phyloP scores from a whole-genome alignment of 352 stramenopile genomes.

The Albugo laibachii region DNA sequence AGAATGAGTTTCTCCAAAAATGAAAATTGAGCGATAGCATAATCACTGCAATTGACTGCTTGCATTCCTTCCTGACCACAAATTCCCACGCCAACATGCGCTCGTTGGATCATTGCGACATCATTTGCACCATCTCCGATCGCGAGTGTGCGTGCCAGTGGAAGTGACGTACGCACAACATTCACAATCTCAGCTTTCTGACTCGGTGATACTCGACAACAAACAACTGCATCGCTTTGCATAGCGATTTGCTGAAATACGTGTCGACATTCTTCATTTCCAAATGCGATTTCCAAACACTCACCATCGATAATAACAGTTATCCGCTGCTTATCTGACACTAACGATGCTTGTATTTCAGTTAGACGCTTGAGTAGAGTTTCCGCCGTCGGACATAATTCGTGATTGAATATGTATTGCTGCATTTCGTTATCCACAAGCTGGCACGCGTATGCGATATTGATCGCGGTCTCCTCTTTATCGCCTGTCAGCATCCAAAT shows the following conservation, averaged over 20 bases:
- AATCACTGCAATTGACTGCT: constrained; percentile 95
- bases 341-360: constrained; percentile 2
- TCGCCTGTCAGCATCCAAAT: constrained; percentile 89
- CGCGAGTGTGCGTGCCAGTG: constrained; percentile 45
- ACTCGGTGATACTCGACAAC: constrained; percentile 58
- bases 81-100: constrained; percentile 82
- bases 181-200: constrained; percentile 68
- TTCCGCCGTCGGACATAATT: constrained; percentile 31
- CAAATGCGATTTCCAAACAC: constrained; percentile 35
- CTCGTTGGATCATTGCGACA: constrained; percentile 86
- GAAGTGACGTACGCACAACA: constrained; percentile 31
- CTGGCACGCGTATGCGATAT: constrained; percentile 83
- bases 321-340: constrained; percentile 17
- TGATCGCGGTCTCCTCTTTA: constrained; percentile 89
- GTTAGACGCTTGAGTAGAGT: constrained; percentile 16
- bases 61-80: constrained; percentile 83
- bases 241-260: constrained; percentile 51
- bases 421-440: constrained; percentile 79
- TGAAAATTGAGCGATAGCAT: constrained; percentile 95
- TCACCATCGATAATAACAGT: constrained; percentile 52
- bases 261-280: constrained; percentile 24
- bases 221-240: constrained; percentile 55
- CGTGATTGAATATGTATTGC: constrained; percentile 42
- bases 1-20: constrained; percentile 88
- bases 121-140: constrained; percentile 91